Conservation (phyloP, 441 rosid genomes). For the Manihot esculenta region DNA sequence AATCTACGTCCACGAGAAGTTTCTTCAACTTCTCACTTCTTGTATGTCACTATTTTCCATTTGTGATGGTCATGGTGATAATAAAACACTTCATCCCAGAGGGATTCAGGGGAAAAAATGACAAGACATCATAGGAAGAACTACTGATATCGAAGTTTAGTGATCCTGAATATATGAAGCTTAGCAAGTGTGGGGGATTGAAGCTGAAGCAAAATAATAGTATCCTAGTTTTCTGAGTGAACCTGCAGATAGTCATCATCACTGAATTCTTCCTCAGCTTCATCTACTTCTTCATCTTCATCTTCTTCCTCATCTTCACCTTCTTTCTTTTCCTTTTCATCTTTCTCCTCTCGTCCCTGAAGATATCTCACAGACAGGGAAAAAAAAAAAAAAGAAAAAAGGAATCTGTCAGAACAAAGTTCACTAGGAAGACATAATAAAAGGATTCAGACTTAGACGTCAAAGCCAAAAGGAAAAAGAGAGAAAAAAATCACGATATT, state of each 20-base stretch:
- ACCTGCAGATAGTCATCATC: slow-evolving; percentile 43
- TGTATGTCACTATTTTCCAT: neutral
- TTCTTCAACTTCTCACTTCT: neutral
- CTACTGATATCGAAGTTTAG: neutral
- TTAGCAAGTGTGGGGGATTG: too few species aligned
- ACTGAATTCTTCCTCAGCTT: slow-evolving; percentile 48
- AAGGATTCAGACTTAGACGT: neutral
- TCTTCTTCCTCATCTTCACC: slow-evolving; percentile 45
- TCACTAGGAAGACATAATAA: neutral
- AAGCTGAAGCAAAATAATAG: neutral
- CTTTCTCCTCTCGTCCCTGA: slow-evolving; percentile 20
- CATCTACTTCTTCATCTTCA: slow-evolving; percentile 38
- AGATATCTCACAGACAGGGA: neutral
- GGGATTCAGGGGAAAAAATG: neutral
- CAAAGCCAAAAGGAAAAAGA: neutral
- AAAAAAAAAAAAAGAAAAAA: too few species aligned
- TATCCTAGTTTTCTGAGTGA: neutral
- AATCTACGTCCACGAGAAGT: neutral
- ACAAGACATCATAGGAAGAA: neutral
- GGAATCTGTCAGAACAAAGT: neutral
- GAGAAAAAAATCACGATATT: neutral
- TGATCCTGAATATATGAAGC: neutral
- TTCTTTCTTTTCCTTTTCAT: slow-evolving; percentile 23
- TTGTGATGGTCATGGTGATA: neutral
- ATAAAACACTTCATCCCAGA: neutral